Evolutionary conservation across 192 early-diverging fungal genomes (phyloP).

Genomic region (Gryganskiella cystojenkinii): DNA sequence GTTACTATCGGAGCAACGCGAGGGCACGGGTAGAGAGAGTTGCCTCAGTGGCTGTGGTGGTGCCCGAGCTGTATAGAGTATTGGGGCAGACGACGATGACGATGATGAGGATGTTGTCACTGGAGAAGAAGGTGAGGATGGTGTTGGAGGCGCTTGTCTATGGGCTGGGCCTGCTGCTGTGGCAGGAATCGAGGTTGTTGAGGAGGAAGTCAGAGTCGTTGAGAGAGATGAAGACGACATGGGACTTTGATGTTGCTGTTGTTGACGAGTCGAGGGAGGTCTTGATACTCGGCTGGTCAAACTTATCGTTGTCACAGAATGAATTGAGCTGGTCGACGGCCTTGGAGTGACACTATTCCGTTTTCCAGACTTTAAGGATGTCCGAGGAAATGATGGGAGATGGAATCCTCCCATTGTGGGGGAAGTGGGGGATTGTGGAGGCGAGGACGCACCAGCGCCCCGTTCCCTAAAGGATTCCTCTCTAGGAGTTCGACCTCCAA

Average conservation of each 20-base stretch:
- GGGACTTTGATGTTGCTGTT: too few relatives aligned
- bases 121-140: too few relatives aligned
- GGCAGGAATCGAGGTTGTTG: too few relatives aligned
- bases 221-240: too few relatives aligned
- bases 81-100: neutral
- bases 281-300: too few relatives aligned
- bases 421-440: slow-evolving; percentile 3
- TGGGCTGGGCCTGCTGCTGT: too few relatives aligned
- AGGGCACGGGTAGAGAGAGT: slow-evolving; percentile 3
- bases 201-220: too few relatives aligned
- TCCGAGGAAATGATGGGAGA: slow-evolving; percentile 1
- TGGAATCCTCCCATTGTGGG: slow-evolving; percentile 10
- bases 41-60: too few relatives aligned
- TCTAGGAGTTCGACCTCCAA: slow-evolving; percentile 38
- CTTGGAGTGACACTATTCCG: neutral
- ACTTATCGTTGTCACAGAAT: neutral
- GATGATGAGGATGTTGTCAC: neutral
- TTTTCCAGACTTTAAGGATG: neutral
- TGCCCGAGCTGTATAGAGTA: too few relatives aligned
- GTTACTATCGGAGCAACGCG: neutral
- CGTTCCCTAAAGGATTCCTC: neutral
- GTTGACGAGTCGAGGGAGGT: too few relatives aligned
- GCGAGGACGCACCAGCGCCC: neutral
- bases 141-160: too few relatives aligned
- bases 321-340: slow-evolving; percentile 6